Percentiles rank a stretch among this genome's conserved stretches.
Evolutionary conservation across 1,139 yeast genomes (phyloP).

Genomic region (Yarrowia galli): DNA sequence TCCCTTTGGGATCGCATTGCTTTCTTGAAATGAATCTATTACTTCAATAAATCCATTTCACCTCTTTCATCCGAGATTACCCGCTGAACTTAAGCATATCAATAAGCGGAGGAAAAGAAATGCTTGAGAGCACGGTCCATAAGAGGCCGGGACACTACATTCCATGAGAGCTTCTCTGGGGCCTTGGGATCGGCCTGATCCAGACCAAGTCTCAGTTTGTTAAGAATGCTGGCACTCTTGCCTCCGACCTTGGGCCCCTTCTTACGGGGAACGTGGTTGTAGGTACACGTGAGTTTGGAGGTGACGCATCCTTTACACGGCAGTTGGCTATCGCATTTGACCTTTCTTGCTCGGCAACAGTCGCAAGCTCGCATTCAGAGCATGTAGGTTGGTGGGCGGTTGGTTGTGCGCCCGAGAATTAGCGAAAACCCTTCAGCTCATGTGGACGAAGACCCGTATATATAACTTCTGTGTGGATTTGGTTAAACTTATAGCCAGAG

Average conservation of each 20-base stretch:
- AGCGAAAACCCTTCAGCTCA: background rate
- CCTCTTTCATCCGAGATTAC: no score
- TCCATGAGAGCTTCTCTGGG: constrained; percentile 29
- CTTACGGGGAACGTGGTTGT: constrained; percentile 36
- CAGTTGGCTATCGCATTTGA: constrained; percentile 40
- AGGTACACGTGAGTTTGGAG: constrained; percentile 40
- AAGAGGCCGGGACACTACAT: constrained; percentile 2
- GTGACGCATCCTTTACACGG: constrained; percentile 41
- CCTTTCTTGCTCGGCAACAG: constrained; percentile 41
- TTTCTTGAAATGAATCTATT: no score
- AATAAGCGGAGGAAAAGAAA: no score
- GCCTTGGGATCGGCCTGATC: constrained; percentile 8
- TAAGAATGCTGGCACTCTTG: constrained; percentile 32
- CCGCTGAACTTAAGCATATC: no score
- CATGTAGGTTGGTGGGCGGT: background rate
- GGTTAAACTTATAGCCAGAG: constrained; percentile 14
- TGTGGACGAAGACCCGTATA: constrained; percentile 5
- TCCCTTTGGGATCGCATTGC: no score
- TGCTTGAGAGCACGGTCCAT: constrained; percentile 11
- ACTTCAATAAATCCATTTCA: no score
- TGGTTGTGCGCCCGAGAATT: background rate
- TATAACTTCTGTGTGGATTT: constrained; percentile 1
- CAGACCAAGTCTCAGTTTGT: constrained; percentile 23
- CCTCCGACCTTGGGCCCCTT: constrained; percentile 37
- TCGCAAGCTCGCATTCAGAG: constrained; percentile 41